A percentile compares a stretch with the other conserved stretches of the same genome.
These are phyloP conservation scores for Quercus agrifolia DNA, from an alignment of 306 rosid genomes.

Conservation along the genomic window DNA sequence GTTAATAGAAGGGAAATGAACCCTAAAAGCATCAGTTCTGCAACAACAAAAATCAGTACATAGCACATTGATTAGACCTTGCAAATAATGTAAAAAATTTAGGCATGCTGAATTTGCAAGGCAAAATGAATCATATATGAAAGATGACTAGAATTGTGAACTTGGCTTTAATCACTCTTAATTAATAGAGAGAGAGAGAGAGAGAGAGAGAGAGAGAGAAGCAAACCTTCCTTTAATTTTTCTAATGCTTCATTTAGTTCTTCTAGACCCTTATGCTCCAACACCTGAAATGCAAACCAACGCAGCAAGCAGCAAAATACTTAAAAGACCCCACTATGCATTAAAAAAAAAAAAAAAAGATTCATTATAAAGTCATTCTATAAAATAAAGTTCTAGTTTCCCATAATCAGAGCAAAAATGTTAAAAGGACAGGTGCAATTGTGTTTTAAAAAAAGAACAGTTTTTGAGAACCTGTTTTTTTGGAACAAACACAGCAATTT, in stretches of 20 bases:
- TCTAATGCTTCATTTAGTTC: constrained; percentile 54
- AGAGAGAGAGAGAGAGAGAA: background rate
- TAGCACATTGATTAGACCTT: constrained; percentile 21
- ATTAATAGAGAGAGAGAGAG: background rate
- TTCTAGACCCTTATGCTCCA: constrained; percentile 25
- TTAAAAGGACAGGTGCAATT: too few species aligned
- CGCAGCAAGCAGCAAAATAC: constrained; percentile 15
- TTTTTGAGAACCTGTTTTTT: too few species aligned
- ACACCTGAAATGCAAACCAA: constrained; percentile 45
- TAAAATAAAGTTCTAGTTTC: too few species aligned
- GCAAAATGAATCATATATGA: background rate
- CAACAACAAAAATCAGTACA: constrained; percentile 1
- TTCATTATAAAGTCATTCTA: background rate
- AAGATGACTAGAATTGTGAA: background rate
- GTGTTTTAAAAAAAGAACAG: too few species aligned
- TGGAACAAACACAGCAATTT: too few species aligned
- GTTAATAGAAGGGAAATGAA: constrained; percentile 86
- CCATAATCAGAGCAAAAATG: too few species aligned
- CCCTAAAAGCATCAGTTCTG: constrained; percentile 96
- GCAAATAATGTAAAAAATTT: constrained; percentile 1
- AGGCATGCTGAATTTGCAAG: background rate
- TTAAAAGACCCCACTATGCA: background rate
- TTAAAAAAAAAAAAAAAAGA: background rate
- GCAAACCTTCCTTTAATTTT: constrained; percentile 75
- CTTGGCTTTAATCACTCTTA: background rate